Conservation (phyloP, 2,329 filamentous ascomycete genomes). For the Cladosporium sphaerospermum region DNA sequence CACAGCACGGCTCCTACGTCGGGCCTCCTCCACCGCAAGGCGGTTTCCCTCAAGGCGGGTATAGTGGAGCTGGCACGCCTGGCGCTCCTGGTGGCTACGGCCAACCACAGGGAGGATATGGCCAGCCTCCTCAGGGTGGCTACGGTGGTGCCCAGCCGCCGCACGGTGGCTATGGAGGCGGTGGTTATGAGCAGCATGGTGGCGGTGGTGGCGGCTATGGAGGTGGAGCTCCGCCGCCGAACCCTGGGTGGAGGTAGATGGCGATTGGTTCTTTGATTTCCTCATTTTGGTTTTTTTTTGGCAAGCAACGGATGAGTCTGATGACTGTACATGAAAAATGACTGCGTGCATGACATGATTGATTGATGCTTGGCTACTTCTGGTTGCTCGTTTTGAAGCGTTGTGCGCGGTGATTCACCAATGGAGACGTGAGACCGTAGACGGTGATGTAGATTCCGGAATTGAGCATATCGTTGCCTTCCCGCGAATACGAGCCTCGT, state of each 20-base stretch:
- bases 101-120: conserved; percentile 17
- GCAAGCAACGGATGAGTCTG: background rate
- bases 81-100: conserved; percentile 1
- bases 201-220: conserved; percentile 14
- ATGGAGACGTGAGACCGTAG: no score
- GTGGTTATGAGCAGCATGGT: conserved; percentile 10
- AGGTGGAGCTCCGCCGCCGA: conserved; percentile 18
- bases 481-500: no score
- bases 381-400: no score
- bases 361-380: no score
- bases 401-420: no score
- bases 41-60: conserved; percentile 2
- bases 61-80: background rate
- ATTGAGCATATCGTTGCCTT: no score
- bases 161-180: conserved; percentile 3
- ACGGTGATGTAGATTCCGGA: no score
- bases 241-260: conserved; percentile 25
- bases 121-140: conserved; percentile 14
- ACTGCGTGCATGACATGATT: background rate
- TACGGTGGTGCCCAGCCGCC: conserved; percentile 18
- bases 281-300: no score
- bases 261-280: background rate
- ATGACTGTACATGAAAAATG: conserved; percentile 8
- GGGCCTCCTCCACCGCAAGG: background rate
- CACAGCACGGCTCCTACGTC: conserved; percentile 6